Percentiles rank a stretch among this genome's conserved stretches.
phyloP scores from a whole-genome alignment of 805 yeast species.

The Metschnikowia kunwiensis region DNA sequence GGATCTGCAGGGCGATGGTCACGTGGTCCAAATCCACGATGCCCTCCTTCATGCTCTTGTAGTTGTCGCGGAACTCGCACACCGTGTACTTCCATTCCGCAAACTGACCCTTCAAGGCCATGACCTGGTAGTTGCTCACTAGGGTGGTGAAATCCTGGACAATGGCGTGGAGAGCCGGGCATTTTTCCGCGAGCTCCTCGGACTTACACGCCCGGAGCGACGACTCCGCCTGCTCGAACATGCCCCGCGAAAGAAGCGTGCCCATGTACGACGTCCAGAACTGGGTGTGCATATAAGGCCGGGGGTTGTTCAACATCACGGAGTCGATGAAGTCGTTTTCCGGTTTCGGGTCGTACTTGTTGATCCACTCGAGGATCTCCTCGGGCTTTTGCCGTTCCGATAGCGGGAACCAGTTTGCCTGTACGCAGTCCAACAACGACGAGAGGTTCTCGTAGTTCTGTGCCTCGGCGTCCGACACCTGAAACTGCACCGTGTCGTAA shows the following conservation, averaged over 20 bases:
- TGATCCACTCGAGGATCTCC: conserved; percentile 58
- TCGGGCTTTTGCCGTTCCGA: conserved; percentile 42
- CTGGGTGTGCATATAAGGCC: conserved; percentile 46
- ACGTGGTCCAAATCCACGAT: conserved; percentile 25
- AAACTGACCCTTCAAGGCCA: conserved; percentile 40
- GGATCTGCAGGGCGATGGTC: conserved; percentile 34
- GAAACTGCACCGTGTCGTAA: conserved; percentile 23
- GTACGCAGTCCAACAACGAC: conserved; percentile 56
- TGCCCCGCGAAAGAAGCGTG: conserved; percentile 59
- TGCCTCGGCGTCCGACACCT: conserved; percentile 24
- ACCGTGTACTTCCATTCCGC: conserved; percentile 49
- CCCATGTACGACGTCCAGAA: conserved; percentile 64
- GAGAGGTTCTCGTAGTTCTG: conserved; percentile 35
- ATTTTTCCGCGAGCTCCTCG: conserved; percentile 32
- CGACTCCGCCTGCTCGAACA: conserved; percentile 51
- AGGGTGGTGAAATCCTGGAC: conserved; percentile 42
- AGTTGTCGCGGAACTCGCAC: conserved; percentile 48
- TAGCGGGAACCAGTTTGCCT: conserved; percentile 45
- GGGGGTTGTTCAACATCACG: conserved; percentile 42
- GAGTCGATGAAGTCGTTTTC: conserved; percentile 47
- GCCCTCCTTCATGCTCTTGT: conserved; percentile 23
- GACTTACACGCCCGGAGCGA: conserved; percentile 46
- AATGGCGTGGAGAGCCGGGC: conserved; percentile 32
- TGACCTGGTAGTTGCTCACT: conserved; percentile 40
- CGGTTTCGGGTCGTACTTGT: conserved; percentile 67